phyloP scores from a whole-genome alignment of 371 early-diverging fungal genomes.

The Choanephora cucurbitarum region DNA sequence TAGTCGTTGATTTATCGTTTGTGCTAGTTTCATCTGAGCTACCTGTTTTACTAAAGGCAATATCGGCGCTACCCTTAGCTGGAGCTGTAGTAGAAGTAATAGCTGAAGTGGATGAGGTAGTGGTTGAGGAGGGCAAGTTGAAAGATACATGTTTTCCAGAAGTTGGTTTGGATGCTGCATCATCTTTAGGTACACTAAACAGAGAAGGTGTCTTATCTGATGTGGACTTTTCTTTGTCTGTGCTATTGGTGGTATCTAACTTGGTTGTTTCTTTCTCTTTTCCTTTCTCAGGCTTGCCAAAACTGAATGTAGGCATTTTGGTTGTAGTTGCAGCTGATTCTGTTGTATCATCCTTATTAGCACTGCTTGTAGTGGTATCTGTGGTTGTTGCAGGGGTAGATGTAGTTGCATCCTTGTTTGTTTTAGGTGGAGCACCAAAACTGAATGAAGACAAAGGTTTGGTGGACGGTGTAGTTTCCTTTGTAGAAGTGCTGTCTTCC shows the following conservation, averaged over 20 bases:
- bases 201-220: background rate
- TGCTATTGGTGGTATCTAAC: background rate
- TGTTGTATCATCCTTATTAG: background rate
- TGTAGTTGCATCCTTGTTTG: background rate
- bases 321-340: background rate
- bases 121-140: conserved; percentile 1
- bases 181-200: background rate
- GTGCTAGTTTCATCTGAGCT: background rate
- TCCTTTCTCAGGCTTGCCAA: background rate
- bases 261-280: background rate
- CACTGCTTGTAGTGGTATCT: background rate
- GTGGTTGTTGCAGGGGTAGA: background rate
- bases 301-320: conserved; percentile 1
- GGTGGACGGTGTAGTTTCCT: too few species aligned
- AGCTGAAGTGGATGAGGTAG: too few species aligned
- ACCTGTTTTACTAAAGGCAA: conserved; percentile 15
- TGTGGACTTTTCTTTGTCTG: background rate
- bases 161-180: background rate
- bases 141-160: conserved; percentile 5
- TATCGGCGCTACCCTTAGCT: conserved; percentile 8
- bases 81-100: background rate
- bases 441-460: background rate
- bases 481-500: background rate
- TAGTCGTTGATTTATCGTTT: too few species aligned
- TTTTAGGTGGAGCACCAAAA: conserved; percentile 1